Evolutionary conservation across 2,329 filamentous ascomycete species (phyloP).

Genomic region (Botrytis tulipae): DNA sequence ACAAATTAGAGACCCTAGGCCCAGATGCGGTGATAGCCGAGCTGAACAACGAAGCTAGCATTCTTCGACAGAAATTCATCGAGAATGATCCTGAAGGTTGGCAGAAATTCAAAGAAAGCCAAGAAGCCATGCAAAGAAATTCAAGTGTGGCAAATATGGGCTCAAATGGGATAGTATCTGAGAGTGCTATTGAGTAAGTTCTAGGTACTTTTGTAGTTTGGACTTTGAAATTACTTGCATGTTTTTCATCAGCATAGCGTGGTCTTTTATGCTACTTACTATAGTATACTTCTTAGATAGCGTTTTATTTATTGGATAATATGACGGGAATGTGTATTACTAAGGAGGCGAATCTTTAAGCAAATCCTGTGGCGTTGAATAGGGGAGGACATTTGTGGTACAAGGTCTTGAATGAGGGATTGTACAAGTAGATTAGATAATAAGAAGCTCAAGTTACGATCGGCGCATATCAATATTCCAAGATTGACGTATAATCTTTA

Average conservation of each 20-base stretch:
- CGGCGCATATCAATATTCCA: background rate
- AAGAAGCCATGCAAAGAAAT: slow-evolving; percentile 43
- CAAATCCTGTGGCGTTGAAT: slow-evolving; percentile 2
- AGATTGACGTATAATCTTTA: background rate
- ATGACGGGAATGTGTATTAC: background rate
- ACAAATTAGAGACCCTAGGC: slow-evolving; percentile 47
- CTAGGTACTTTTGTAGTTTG: background rate
- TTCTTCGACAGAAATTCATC: slow-evolving; percentile 48
- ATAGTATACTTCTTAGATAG: slow-evolving; percentile 2
- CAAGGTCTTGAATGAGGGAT: background rate
- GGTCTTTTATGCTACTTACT: background rate
- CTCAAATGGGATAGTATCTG: slow-evolving; percentile 29
- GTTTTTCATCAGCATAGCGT: background rate
- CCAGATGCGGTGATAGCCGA: slow-evolving; percentile 62
- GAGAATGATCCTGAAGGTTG: slow-evolving; percentile 66
- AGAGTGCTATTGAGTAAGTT: slow-evolving; percentile 31
- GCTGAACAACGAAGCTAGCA: slow-evolving; percentile 46
- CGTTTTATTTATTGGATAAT: slow-evolving; percentile 9
- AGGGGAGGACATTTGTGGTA: background rate
- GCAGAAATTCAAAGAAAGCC: slow-evolving; percentile 60
- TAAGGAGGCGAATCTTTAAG: background rate
- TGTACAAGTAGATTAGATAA: slow-evolving; percentile 10
- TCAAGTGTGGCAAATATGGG: slow-evolving; percentile 25
- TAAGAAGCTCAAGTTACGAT: background rate
- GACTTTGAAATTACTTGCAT: background rate